phyloP scores from a whole-genome alignment of 352 stramenopile genomes.

The Phytophthora cactorum region DNA sequence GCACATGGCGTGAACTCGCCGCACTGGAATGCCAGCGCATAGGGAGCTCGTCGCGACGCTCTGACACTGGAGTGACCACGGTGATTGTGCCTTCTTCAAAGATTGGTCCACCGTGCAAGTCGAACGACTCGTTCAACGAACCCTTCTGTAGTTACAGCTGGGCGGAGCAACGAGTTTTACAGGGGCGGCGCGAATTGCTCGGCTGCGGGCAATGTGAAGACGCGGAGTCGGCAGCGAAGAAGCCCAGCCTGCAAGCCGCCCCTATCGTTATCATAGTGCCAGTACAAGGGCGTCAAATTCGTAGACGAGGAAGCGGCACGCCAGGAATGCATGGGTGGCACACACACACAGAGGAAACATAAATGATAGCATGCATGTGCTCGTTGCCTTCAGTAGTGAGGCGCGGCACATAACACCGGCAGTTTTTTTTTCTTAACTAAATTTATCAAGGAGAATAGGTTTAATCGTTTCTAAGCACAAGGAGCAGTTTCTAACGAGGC shows the following conservation, averaged over 20 bases:
- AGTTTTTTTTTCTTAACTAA: no score
- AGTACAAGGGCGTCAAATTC: no score
- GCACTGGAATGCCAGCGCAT: slow-evolving; percentile 6
- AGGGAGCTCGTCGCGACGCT: slow-evolving; percentile 11
- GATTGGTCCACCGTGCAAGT: slow-evolving; percentile 25
- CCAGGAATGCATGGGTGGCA: not conserved
- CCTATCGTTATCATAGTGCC: not conserved
- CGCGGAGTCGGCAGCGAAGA: no score
- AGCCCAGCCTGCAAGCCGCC: not conserved
- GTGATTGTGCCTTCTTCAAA: slow-evolving; percentile 21
- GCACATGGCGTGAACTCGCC: not conserved
- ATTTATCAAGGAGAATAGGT: no score
- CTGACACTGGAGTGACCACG: not conserved
- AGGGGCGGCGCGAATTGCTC: slow-evolving; percentile 16
- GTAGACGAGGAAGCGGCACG: no score
- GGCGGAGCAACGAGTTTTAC: not conserved
- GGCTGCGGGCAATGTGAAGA: not conserved
- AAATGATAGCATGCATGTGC: no score
- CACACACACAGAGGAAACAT: not conserved
- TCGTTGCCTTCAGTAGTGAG: no score
- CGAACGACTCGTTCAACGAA: slow-evolving; percentile 1
- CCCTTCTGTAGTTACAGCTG: slow-evolving; percentile 28
- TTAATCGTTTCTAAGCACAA: no score
- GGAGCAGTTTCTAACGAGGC: no score
- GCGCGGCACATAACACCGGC: no score